A percentile compares a stretch with the other conserved stretches of the same genome.
Evolutionary conservation across 352 stramenopile species (phyloP).

Genomic region (Phytophthora aleatoria): DNA sequence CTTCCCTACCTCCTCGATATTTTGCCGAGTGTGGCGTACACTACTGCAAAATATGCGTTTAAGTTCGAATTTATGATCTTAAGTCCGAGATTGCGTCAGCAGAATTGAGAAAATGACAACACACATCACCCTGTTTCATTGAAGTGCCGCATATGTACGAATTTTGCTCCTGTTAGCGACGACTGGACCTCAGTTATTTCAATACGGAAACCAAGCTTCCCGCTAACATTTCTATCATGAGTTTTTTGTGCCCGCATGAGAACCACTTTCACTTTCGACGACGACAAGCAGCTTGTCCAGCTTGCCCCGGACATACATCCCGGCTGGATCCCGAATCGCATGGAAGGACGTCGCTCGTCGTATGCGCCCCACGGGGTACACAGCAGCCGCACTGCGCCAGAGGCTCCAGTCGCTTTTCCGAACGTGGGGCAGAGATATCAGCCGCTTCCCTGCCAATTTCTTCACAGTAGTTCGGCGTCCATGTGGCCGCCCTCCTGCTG

Average conservation of each 20-base stretch:
- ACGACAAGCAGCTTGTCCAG: background rate
- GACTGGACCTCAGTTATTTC: conserved; percentile 5
- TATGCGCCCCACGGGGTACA: background rate
- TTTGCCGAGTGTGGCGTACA: background rate
- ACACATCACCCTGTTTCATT: background rate
- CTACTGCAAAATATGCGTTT: background rate
- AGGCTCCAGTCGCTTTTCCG: conserved; percentile 1
- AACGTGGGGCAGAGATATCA: background rate
- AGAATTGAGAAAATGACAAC: background rate
- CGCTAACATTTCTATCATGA: background rate
- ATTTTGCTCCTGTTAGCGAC: conserved; percentile 1
- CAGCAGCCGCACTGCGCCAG: background rate
- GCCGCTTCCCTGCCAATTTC: background rate
- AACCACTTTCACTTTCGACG: background rate
- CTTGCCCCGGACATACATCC: background rate
- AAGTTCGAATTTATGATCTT: background rate
- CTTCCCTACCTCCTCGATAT: background rate
- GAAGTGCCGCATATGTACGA: background rate
- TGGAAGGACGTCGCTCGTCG: background rate
- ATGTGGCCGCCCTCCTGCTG: background rate
- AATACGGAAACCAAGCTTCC: background rate
- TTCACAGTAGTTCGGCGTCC: background rate
- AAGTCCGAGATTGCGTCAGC: conserved; percentile 9
- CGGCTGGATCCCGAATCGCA: background rate
- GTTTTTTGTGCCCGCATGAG: background rate